Percentiles rank a stretch among this genome's conserved stretches.
phyloP scores from a whole-genome alignment of 441 rosid genomes.

The Hura crepitans region DNA sequence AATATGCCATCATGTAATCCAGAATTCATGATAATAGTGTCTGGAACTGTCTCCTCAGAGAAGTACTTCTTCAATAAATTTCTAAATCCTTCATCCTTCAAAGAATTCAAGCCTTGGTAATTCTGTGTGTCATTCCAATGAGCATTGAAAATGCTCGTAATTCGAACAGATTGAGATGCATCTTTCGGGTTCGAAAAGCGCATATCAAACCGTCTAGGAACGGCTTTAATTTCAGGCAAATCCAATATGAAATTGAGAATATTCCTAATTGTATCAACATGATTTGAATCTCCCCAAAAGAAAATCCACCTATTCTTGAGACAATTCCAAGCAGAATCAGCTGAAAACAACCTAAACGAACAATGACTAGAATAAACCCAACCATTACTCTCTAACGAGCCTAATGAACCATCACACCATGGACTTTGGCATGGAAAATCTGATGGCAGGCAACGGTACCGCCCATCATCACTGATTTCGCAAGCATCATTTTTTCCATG shows the following conservation, averaged over 20 bases:
- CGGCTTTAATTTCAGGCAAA: constrained; percentile 56
- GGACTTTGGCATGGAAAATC: constrained; percentile 65
- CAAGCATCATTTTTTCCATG: constrained; percentile 67
- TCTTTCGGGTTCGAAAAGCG: constrained; percentile 64
- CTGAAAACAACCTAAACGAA: constrained; percentile 57
- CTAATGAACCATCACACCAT: constrained; percentile 83
- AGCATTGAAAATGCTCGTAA: constrained; percentile 94
- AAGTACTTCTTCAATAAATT: constrained; percentile 65
- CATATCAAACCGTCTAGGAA: constrained; percentile 83
- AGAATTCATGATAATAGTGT: constrained; percentile 76
- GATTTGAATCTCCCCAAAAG: constrained; percentile 99
- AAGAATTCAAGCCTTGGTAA: constrained; percentile 82
- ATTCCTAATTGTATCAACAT: constrained; percentile 91
- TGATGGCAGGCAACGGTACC: constrained; percentile 64
- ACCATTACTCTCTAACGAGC: constrained; percentile 82
- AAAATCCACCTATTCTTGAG: constrained; percentile 76
- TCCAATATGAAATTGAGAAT: constrained; percentile 70
- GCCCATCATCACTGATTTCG: constrained; percentile 60
- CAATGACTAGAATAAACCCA: constrained; percentile 95
- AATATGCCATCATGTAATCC: constrained; percentile 87
- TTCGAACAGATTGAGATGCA: constrained; percentile 61
- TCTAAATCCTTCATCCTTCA: constrained; percentile 55
- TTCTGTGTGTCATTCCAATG: constrained; percentile 83
- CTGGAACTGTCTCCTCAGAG: constrained; percentile 57
- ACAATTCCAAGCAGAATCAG: constrained; percentile 71